These are phyloP conservation scores for Fraxinus sp. DNA, from an alignment of 305 asterid species.

Conservation along the genomic window DNA sequence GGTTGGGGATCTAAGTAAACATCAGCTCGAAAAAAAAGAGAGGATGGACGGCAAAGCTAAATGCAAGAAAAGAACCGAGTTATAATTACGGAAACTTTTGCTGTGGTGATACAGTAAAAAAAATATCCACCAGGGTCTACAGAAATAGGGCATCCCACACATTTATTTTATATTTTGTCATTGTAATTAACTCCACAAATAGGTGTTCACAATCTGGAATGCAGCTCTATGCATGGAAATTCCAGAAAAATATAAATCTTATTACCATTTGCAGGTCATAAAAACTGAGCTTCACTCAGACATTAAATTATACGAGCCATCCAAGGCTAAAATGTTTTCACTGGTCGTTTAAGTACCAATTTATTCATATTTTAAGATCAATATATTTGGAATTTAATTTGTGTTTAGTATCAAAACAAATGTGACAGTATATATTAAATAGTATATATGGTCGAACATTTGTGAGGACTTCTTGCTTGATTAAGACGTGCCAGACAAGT, in stretches of 20 bases:
- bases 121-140: not conserved
- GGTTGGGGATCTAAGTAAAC: constrained; percentile 3
- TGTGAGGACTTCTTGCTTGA: not conserved
- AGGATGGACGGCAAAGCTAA: not conserved
- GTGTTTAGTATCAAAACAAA: not conserved
- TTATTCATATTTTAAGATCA: not conserved
- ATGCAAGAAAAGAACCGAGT: not conserved
- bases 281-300: not conserved
- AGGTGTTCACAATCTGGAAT: not conserved
- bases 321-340: not conserved
- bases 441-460: not conserved
- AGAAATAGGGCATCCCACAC: not conserved
- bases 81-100: not conserved
- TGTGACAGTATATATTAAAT: not conserved
- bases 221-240: not conserved
- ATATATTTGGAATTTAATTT: not conserved
- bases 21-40: not conserved
- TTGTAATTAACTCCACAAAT: not conserved
- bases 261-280: not conserved
- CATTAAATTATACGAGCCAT: not conserved
- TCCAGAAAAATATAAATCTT: not conserved
- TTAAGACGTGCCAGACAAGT: not conserved
- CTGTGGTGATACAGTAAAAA: not conserved
- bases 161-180: not conserved
- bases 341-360: not conserved